Percentiles rank a stretch among this genome's conserved stretches.
Evolutionary conservation across 108 stramenopile species (phyloP).

Genomic region (Nitzschia inconspicua): DNA sequence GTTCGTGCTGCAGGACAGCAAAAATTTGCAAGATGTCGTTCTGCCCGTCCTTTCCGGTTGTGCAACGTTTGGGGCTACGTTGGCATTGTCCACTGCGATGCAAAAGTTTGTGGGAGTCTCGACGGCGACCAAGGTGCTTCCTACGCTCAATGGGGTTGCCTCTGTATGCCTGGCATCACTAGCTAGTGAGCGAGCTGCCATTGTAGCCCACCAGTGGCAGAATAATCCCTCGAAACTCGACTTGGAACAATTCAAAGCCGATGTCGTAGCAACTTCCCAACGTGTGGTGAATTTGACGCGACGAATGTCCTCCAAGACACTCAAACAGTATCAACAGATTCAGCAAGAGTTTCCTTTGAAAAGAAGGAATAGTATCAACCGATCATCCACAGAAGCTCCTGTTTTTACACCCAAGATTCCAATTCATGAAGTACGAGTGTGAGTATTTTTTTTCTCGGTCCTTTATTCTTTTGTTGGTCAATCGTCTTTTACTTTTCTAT

Average conservation of each 20-base stretch:
- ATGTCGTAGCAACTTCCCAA: not conserved
- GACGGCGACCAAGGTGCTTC: conserved; percentile 60
- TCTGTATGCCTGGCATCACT: conserved; percentile 70
- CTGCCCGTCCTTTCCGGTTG: conserved; percentile 34
- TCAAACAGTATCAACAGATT: conserved; percentile 2
- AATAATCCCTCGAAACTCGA: conserved; percentile 4
- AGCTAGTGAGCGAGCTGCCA: conserved; percentile 47
- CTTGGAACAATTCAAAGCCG: not conserved
- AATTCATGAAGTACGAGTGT: conserved; percentile 24
- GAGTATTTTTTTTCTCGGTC: not conserved
- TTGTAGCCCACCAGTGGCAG: conserved; percentile 18
- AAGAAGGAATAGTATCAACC: not conserved
- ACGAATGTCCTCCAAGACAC: too few relatives aligned
- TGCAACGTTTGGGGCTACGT: conserved; percentile 38
- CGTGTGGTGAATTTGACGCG: too few relatives aligned
- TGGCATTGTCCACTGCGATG: conserved; percentile 41
- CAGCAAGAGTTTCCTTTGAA: not conserved
- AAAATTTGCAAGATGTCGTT: not conserved
- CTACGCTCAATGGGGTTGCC: conserved; percentile 43
- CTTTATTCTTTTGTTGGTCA: not conserved
- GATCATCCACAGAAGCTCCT: not conserved
- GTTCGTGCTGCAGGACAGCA: too few relatives aligned
- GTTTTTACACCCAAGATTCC: conserved; percentile 6
- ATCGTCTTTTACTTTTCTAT: not conserved
- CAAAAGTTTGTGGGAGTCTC: conserved; percentile 65